Conservation (phyloP, 2,329 filamentous ascomycete species). For the Colletotrichum trifolii region DNA sequence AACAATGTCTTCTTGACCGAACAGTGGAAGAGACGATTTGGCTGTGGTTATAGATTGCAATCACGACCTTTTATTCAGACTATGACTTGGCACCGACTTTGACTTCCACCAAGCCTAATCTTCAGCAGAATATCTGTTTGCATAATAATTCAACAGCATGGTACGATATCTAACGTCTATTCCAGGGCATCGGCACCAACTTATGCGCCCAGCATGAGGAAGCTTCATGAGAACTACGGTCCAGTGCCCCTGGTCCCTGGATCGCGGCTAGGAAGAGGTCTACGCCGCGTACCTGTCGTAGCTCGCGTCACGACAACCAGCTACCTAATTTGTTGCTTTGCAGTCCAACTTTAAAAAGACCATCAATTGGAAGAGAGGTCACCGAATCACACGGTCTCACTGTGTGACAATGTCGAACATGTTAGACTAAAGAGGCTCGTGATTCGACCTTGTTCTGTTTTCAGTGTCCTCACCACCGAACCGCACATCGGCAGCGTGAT, state of each 20-base stretch:
- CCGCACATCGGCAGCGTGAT: constrained; percentile 47
- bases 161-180: constrained; percentile 44
- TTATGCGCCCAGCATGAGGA: constrained; percentile 39
- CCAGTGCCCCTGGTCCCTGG: constrained; percentile 44
- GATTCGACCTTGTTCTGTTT: constrained; percentile 48
- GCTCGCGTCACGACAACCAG: constrained; percentile 25
- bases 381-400: constrained; percentile 52
- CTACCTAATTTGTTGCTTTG: background rate
- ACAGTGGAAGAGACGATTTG: too few relatives aligned
- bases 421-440: constrained; percentile 50
- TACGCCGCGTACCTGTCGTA: too few relatives aligned
- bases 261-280: constrained; percentile 1
- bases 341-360: constrained; percentile 52
- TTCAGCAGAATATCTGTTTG: background rate
- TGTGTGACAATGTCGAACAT: constrained; percentile 46
- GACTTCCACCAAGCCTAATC: too few relatives aligned
- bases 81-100: too few relatives aligned
- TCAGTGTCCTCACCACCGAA: constrained; percentile 43
- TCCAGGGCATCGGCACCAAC: constrained; percentile 37
- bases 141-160: constrained; percentile 34
- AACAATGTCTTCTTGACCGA: too few relatives aligned
- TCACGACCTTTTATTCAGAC: too few relatives aligned
- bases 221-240: constrained; percentile 45
- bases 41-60: too few relatives aligned
- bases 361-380: constrained; percentile 47